phyloP scores from a whole-genome alignment of 148 eudicot genomes.

The Camellia japonica region DNA sequence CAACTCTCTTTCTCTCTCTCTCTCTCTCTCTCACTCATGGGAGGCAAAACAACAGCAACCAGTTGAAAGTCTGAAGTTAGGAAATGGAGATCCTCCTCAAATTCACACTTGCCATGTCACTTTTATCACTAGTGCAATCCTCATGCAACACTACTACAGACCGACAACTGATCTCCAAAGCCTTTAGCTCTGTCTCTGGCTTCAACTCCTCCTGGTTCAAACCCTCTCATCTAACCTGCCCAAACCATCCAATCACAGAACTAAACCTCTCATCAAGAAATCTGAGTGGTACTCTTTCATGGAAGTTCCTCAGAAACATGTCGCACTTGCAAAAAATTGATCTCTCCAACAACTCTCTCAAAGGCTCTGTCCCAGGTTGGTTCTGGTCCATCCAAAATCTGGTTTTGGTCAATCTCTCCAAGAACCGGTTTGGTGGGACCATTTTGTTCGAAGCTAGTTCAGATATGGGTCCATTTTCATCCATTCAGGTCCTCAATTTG shows the following conservation, averaged over 20 bases:
- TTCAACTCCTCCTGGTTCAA: constrained; percentile 46
- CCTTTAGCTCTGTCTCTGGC: constrained; percentile 61
- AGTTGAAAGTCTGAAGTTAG: not conserved
- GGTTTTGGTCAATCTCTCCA: constrained; percentile 43
- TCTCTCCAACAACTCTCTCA: constrained; percentile 67
- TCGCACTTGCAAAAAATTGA: constrained; percentile 50
- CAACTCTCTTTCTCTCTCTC: constrained; percentile 1
- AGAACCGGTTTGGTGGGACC: constrained; percentile 64
- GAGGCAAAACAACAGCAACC: not conserved
- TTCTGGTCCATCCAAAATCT: constrained; percentile 46
- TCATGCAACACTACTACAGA: constrained; percentile 38
- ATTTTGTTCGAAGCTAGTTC: constrained; percentile 28
- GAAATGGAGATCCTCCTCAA: constrained; percentile 27
- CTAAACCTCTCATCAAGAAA: constrained; percentile 55
- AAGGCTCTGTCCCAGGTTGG: constrained; percentile 61
- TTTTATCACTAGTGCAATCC: constrained; percentile 22
- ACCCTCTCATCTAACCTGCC: constrained; percentile 15
- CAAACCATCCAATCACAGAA: constrained; percentile 28
- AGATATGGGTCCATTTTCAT: constrained; percentile 20
- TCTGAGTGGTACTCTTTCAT: constrained; percentile 61
- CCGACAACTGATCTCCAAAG: constrained; percentile 36
- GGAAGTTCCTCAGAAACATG: constrained; percentile 60
- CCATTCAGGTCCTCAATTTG: constrained; percentile 44
- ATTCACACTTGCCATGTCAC: constrained; percentile 21
- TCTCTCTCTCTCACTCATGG: constrained; percentile 16